phyloP scores from a whole-genome alignment of 2,329 filamentous ascomycete species.

The Colletotrichum viniferum region DNA sequence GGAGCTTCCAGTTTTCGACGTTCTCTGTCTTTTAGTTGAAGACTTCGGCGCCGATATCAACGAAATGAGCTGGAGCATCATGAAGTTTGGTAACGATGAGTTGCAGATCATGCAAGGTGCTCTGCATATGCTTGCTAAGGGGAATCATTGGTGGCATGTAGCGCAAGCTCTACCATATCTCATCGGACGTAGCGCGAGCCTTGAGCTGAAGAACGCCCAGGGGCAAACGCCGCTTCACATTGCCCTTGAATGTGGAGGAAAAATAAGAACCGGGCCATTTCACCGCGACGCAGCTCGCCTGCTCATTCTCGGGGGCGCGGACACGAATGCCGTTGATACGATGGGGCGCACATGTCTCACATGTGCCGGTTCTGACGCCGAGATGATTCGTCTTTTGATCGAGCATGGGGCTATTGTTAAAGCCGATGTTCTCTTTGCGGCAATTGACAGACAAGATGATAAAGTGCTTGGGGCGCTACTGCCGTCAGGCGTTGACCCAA shows the following conservation, averaged over 20 bases:
- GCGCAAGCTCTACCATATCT: constrained; percentile 19
- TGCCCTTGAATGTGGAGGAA: neutral
- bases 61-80: neutral
- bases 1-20: constrained; percentile 36
- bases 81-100: neutral
- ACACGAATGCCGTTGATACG: constrained; percentile 7
- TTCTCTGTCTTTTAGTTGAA: constrained; percentile 37
- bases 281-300: neutral
- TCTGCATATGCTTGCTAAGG: neutral
- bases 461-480: too few relatives aligned
- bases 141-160: constrained; percentile 18
- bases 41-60: constrained; percentile 36
- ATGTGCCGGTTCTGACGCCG: neutral
- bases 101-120: neutral
- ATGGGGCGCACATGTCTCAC: constrained; percentile 15
- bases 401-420: constrained; percentile 15
- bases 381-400: neutral
- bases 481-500: too few relatives aligned
- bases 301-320: neutral
- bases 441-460: too few relatives aligned
- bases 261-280: neutral
- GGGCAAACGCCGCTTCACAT: constrained; percentile 16
- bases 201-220: neutral
- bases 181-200: neutral
- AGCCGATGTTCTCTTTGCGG: neutral